These are phyloP conservation scores for Leishmania arabica DNA, from an alignment of 208 protist species.

Conservation along the genomic window DNA sequence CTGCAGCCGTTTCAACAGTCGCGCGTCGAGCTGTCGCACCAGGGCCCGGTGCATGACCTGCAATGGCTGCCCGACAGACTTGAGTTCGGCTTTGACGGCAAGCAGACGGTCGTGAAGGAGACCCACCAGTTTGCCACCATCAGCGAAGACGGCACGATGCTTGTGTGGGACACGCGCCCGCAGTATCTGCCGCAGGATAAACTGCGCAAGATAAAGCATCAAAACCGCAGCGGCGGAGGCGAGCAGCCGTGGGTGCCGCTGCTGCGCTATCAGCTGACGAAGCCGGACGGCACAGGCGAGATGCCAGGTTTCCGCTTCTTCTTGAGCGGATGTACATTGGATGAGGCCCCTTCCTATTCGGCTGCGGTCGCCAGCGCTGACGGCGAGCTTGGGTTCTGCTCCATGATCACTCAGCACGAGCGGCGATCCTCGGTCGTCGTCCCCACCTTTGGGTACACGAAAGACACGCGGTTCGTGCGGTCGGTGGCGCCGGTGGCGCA, in stretches of 20 bases:
- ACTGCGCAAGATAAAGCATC: slow-evolving; percentile 90
- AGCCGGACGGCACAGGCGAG: slow-evolving; percentile 68
- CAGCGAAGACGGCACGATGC: slow-evolving; percentile 86
- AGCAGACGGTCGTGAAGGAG: slow-evolving; percentile 65
- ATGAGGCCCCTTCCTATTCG: slow-evolving; percentile 64
- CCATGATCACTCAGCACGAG: slow-evolving; percentile 65
- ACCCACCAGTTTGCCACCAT: slow-evolving; percentile 88
- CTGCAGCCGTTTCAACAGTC: slow-evolving; percentile 79
- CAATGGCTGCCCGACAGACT: slow-evolving; percentile 80
- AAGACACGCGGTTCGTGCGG: slow-evolving; percentile 68
- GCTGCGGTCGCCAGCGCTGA: slow-evolving; percentile 61
- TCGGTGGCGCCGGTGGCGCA: slow-evolving; percentile 60
- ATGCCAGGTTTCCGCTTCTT: slow-evolving; percentile 83
- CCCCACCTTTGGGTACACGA: slow-evolving; percentile 56
- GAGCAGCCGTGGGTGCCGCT: slow-evolving; percentile 88
- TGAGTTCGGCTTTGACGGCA: slow-evolving; percentile 89
- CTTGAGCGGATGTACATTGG: slow-evolving; percentile 61
- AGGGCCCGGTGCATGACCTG: slow-evolving; percentile 83
- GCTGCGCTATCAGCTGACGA: slow-evolving; percentile 67
- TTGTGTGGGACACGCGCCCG: slow-evolving; percentile 89
- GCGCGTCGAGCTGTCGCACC: slow-evolving; percentile 87
- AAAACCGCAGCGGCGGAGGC: slow-evolving; percentile 51
- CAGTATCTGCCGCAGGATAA: slow-evolving; percentile 88
- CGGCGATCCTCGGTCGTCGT: slow-evolving; percentile 36
- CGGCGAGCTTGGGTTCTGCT: slow-evolving; percentile 78